Base-by-base conservation (phyloP, 495 filamentous ascomycete species). In the Aspergillus wentii region DNA sequence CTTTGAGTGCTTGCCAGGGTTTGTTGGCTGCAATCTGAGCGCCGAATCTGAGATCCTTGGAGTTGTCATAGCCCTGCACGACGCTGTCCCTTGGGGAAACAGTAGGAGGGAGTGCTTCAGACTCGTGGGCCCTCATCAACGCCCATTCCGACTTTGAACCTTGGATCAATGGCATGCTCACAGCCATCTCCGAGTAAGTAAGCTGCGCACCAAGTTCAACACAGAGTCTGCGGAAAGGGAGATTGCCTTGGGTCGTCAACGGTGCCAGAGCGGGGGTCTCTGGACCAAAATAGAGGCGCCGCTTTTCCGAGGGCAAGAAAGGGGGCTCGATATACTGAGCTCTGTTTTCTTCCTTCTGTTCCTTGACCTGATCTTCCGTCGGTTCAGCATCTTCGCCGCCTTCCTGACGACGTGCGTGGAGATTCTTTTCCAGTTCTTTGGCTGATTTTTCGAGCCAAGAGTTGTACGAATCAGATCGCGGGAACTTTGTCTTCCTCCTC, bases 171-270 rank as follows among this genome's bases (percentile, higher is more conserved):
- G 89, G 88, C 49, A 94, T 60, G 25, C 88, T 79, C 80, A 97
- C 86, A 3, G 94, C 92, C 92, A 98, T 98, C 55, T 98, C 92
- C 0, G 92, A 97, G 67, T 95, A 97, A 3, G 91, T 98, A 23
- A 94, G 66, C 46, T 95, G 86, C 14, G 92, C 90, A 16, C 92
- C 94, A 14, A 96, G 76, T 35, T 84, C 80, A 0, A 82, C 79
- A 51, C 92, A 97, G n/a, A 98, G 77, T 35, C 94, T 78, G 30
- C 92, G 84, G 69, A 95, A 98, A 1, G 92, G 94, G 18, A 97
- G 67, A 49, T 98, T 98, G n/a, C 92, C 92, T 61, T 96, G 92
- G 2, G 92, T 98, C 0, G 92, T 86, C 33, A 86, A 60, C 28
- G 92, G 92, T 3, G 94, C 92, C 13, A 98, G 72, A 17, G 89